Base-by-base conservation (phyloP, 305 asterid genomes). In the Solanum chacoense region DNA sequence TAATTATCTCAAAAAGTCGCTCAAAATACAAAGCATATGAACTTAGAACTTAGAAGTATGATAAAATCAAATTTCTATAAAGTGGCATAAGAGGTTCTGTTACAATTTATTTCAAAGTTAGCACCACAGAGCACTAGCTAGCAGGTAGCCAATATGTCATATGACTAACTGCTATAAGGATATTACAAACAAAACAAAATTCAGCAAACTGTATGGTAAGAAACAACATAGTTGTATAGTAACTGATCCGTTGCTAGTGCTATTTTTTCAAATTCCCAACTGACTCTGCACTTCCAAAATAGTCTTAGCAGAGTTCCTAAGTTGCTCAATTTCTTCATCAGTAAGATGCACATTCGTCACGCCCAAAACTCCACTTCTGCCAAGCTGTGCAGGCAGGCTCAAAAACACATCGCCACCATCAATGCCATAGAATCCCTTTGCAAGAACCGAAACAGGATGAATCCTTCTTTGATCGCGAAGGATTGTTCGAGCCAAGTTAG, bases 311-410 rank as follows among this genome's bases (percentile, higher is more conserved):
- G 99, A 94, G 74, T 88, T 90, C 93, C 91, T 93, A 2, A 96
- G 98, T 87, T 91, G 93, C 50, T 93, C 87, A 1, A 90, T 91
- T 90, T 96, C 99, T 89, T 91, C 95, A 3, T 96, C 96, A n/a
- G 95, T 96, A 74, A 96, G 93, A 88, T 96, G 98, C 88, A 94
- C 92, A 78, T 94, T 95, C 74, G 97, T 88, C 10, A 96, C 95
- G 5, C 99, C 99, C 93, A 96, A 37, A 10, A 95, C 94, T 1
- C 98, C 99, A 11, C 90, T 89, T 45, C 94, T 89, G 1, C 98
- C 97, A 5, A 96, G 92, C 92, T 93, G 97, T 8, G 98, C 96
- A 4, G 99, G 99, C 93, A 96, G 89, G 94, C 99, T 96, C 67
- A 96, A 93, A 72, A 94, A 95, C 88, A 95, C 95, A 5, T 95